phyloP scores from a whole-genome alignment of 768 basidiomycete species.

The Scleroderma bovista region DNA sequence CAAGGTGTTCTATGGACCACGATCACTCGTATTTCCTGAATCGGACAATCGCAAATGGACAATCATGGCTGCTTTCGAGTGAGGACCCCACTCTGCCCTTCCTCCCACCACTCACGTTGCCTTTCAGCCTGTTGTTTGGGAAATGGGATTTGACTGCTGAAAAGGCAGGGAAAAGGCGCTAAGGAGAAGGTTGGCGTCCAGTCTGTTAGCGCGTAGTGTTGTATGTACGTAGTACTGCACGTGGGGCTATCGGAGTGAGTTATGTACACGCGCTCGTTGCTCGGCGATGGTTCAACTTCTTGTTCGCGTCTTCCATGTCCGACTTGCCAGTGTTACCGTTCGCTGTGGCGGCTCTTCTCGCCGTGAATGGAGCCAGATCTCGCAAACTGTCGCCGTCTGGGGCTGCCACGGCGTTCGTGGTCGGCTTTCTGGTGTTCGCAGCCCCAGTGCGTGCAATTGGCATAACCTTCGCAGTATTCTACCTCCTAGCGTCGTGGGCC shows the following conservation, averaged over 20 bases:
- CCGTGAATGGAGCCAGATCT: slow-evolving; percentile 65
- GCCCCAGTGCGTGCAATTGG: slow-evolving; percentile 64
- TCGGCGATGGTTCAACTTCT: no score
- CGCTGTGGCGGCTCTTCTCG: slow-evolving; percentile 47
- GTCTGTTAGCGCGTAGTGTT: no score
- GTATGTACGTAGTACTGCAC: no score
- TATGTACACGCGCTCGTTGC: no score
- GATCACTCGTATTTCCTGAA: slow-evolving; percentile 89
- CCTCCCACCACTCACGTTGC: not conserved
- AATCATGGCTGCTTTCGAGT: slow-evolving; percentile 90
- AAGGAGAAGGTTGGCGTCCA: no score
- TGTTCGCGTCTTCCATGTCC: no score
- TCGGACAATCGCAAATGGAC: slow-evolving; percentile 98
- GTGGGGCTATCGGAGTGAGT: no score
- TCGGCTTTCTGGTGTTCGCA: slow-evolving; percentile 70
- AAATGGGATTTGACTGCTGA: slow-evolving; percentile 37
- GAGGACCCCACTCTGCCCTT: slow-evolving; percentile 25
- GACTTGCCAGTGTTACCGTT: slow-evolving; percentile 37
- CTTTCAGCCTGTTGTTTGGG: slow-evolving; percentile 34
- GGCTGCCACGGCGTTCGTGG: slow-evolving; percentile 67
- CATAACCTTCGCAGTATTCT: slow-evolving; percentile 65
- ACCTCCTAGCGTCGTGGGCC: slow-evolving; percentile 73
- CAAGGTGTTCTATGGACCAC: slow-evolving; percentile 88
- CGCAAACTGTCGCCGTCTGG: slow-evolving; percentile 75
- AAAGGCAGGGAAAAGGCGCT: slow-evolving; percentile 10